These are phyloP conservation scores for Diaporthe destruens DNA, from an alignment of 2,329 filamentous ascomycete species.

Conservation along the genomic window DNA sequence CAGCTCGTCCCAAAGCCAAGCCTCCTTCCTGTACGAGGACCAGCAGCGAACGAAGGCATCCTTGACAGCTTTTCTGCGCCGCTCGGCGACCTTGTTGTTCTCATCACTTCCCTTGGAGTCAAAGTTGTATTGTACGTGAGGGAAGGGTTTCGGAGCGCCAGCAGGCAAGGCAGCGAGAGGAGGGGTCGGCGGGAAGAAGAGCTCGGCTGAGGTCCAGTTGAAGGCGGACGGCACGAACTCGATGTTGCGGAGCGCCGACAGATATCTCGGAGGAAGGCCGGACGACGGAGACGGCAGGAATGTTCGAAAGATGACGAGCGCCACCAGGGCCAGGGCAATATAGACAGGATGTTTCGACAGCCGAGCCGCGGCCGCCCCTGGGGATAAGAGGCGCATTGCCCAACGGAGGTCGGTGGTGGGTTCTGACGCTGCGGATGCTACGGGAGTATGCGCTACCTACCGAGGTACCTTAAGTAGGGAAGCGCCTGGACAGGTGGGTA, in stretches of 20 bases:
- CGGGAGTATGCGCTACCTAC: not conserved
- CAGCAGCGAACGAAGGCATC: conserved; percentile 70
- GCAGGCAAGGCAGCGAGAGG: conserved; percentile 79
- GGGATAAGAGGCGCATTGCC: conserved; percentile 23
- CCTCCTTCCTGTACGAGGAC: conserved; percentile 82
- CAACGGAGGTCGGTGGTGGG: not conserved
- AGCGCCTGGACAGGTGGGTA: not conserved
- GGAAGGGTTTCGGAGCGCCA: conserved; percentile 76
- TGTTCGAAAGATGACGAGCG: conserved; percentile 23
- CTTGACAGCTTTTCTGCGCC: conserved; percentile 38
- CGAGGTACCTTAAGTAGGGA: too few relatives aligned
- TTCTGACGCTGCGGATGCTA: not conserved
- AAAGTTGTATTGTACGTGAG: conserved; percentile 82
- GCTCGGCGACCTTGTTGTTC: conserved; percentile 20
- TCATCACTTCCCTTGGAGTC: conserved; percentile 43
- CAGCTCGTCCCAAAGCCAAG: conserved; percentile 90
- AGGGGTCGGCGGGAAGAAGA: conserved; percentile 78
- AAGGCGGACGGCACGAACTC: conserved; percentile 30
- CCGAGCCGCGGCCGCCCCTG: conserved; percentile 11
- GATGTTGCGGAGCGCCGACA: conserved; percentile 15
- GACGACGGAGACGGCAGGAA: not conserved
- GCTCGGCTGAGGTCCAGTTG: conserved; percentile 31
- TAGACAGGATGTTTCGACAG: conserved; percentile 16
- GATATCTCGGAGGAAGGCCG: conserved; percentile 16
- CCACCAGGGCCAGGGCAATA: conserved; percentile 31